A percentile compares a stretch with the other conserved stretches of the same genome.
Evolutionary conservation across 768 basidiomycete genomes (phyloP).

Genomic region (Filobasidium wieringae): DNA sequence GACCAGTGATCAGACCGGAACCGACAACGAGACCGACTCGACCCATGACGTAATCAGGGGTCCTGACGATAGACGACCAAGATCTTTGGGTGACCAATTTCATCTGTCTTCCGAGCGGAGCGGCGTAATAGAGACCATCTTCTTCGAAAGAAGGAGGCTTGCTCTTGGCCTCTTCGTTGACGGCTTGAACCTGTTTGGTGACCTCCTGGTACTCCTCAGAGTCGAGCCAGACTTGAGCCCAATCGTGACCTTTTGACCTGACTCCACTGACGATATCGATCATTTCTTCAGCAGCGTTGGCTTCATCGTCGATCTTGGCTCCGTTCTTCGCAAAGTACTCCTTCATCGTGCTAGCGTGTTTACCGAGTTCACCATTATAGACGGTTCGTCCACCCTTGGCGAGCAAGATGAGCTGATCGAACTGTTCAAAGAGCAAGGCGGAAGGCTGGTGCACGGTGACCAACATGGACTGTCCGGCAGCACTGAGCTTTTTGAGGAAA

Average conservation of each 20-base stretch:
- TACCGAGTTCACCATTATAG: constrained; percentile 8
- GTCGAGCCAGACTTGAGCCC: constrained; percentile 69
- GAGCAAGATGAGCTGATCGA: constrained; percentile 63
- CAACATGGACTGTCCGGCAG: constrained; percentile 55
- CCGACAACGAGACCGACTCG: constrained; percentile 5
- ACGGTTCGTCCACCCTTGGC: constrained; percentile 56
- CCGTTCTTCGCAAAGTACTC: constrained; percentile 8
- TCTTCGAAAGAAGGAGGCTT: constrained; percentile 19
- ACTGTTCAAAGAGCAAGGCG: constrained; percentile 64
- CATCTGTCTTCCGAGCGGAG: constrained; percentile 4
- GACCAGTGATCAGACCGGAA: constrained; percentile 9
- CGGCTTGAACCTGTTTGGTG: constrained; percentile 41
- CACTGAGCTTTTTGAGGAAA: constrained; percentile 62
- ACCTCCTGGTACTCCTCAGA: constrained; percentile 47
- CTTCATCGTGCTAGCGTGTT: constrained; percentile 5
- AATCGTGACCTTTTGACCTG: constrained; percentile 48
- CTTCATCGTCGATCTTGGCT: background rate
- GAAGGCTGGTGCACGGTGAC: constrained; percentile 54
- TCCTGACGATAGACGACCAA: background rate
- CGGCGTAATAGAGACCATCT: constrained; percentile 15
- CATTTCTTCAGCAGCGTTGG: constrained; percentile 10
- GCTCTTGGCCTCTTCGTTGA: constrained; percentile 45
- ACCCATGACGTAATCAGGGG: constrained; percentile 2
- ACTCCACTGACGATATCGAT: constrained; percentile 3
- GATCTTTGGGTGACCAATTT: background rate